Evolutionary conservation across 345 rosid species (phyloP), one percentile per base, ranked within the genome.

Genomic region (Moricandia moricandioides): DNA sequence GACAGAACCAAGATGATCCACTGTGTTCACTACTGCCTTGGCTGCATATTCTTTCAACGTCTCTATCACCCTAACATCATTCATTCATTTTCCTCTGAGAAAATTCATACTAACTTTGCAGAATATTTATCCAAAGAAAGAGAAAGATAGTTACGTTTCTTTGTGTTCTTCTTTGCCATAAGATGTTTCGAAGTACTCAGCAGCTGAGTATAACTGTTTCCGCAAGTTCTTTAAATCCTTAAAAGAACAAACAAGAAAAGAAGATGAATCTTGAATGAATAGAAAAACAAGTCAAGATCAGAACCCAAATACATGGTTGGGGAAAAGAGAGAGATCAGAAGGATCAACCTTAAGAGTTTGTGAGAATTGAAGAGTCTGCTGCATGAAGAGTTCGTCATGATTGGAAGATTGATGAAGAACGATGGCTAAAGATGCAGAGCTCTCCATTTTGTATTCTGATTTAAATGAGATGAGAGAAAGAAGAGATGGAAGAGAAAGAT

Each of bases 1-100:
- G 18, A 88, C 92, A 31, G 92, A 88, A 70, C 98, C 98, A 82
- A 94, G 80, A 74, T 94, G 98, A 69, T 94, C 98, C 8, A 91
- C 84, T 4, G 93, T 89, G 63, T 82, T 91, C 71, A 91, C 79
- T 78, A 91, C 74, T 65, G 97, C 96, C 76, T 88, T 89, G 40
- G 83, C 80, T 17, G 86, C 86, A 80, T 92, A 88, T 59, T 89
- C 97, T 72, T 87, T 95, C 77, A 88, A 65, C 7, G 81, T 86
- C 47, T 86, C 87, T 80, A 85, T 78, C 79, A 87, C 89, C 68
- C 96, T 95, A 49, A 30, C 62, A 69, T 60, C 43, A 67, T 76
- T 65, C 62, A 74, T 65, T 45, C 65, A 24, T 29, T 1, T 29
- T 60, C 11, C 7, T 72, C 17, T 29, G n/a, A 45, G 16, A 54